Evolutionary conservation across 768 basidiomycete genomes (phyloP), one percentile per base, ranked within the genome.

Genomic region (Collybia mongolica): DNA sequence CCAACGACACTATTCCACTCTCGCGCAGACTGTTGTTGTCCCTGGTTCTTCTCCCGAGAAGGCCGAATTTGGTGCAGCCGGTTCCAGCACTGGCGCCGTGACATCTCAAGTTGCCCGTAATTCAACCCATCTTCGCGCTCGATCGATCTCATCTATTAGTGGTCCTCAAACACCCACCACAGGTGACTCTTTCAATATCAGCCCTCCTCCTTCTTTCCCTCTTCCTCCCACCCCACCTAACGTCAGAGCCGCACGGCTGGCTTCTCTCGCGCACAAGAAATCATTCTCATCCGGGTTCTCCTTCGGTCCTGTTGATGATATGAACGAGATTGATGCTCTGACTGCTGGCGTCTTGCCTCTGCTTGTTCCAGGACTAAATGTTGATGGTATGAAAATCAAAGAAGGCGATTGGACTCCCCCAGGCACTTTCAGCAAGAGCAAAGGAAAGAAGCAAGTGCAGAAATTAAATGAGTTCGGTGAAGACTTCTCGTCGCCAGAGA

Each of bases 201-300:
- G 72, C 59, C 81, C 82, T 8, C 86, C 87, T 24, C 86, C 87
- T 3, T 72, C 82, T 1, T 78, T 81, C 56, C 86, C 87, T 8
- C 75, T 88, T 28, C 86, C 87, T 9, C 86, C 87, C 2, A 90
- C 86, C n/a, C 86, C 86, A 24, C 84, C 84, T 0, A 84, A 75
- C 50, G 77, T 86, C 42, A 73, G 77, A 56, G 75, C 74, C 23
- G 82, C 78, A 41, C 79, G 77, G 44, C 74, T 75, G n/a, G 80
- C 76, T 36, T 66, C 74, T 60, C 71, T 81, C 22, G 65, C 71
- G 2, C 84, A 86, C 66, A 77, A 79, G 66, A 83, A 82, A 56
- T 84, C 82, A 0, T 79, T 78, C 54, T 84, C 83, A 0, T 83
- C 82, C 37, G 82, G 80, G 19, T 83, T 81, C 59, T 83, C 81